phyloP scores from a whole-genome alignment of 2,329 filamentous ascomycete species.

The Trichoderma cornu-damae region DNA sequence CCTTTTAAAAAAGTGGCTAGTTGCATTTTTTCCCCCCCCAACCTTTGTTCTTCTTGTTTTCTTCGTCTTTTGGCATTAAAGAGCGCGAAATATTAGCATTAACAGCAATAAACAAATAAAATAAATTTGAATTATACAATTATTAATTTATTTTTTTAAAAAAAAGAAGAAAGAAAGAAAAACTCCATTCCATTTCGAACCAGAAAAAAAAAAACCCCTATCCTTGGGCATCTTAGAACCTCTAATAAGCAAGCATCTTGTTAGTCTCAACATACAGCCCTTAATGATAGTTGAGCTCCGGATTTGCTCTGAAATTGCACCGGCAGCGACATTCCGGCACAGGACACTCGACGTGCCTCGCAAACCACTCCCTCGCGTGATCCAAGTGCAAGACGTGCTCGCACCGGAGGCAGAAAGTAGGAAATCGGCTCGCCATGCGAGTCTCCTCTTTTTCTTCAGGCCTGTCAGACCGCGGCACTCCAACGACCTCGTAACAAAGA shows the following conservation, averaged over 20 bases:
- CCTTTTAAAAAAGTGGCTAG: not conserved
- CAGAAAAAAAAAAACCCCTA: too few species aligned
- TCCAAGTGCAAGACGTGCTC: constrained; percentile 64
- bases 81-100: constrained; percentile 6
- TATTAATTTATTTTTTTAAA: not conserved
- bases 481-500: constrained; percentile 62
- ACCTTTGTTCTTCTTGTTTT: too few species aligned
- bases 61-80: constrained; percentile 1
- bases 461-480: constrained; percentile 56
- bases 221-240: too few species aligned
- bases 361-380: constrained; percentile 63
- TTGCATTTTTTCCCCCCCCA: too few species aligned
- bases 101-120: constrained; percentile 3
- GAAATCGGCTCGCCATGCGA: constrained; percentile 52
- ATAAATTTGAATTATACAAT: not conserved
- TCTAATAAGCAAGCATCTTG: too few species aligned
- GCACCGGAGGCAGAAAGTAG: constrained; percentile 64
- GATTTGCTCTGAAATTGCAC: constrained; percentile 57
- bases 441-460: constrained; percentile 49
- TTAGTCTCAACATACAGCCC: not conserved
- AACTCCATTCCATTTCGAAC: not conserved
- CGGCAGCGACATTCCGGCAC: constrained; percentile 63
- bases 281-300: constrained; percentile 51
- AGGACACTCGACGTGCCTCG: constrained; percentile 59
- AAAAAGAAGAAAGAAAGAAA: not conserved